Conservation (phyloP, 2,329 filamentous ascomycete genomes). For the Cladosporium halotolerans region DNA sequence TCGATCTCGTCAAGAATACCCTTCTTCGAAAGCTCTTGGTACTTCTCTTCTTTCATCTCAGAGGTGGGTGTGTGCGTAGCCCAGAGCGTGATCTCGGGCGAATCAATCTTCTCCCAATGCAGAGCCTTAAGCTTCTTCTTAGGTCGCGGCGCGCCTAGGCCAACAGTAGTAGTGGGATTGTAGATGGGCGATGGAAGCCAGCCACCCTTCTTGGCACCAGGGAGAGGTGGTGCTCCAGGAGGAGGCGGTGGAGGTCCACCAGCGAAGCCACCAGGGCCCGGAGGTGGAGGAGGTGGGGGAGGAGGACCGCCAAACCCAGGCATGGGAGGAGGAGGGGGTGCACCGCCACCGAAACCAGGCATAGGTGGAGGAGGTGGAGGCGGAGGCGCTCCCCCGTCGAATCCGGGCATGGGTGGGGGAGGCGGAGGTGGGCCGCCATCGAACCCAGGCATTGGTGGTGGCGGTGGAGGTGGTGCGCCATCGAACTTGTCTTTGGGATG, state of each 20-base stretch:
- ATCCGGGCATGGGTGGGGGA: constrained; percentile 39
- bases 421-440: constrained; percentile 30
- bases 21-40: constrained; percentile 84
- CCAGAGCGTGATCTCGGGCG: constrained; percentile 88
- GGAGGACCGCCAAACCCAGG: constrained; percentile 40
- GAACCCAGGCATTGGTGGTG: constrained; percentile 23
- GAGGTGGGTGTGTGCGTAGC: constrained; percentile 78
- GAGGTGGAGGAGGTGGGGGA: constrained; percentile 34
- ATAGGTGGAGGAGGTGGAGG: constrained; percentile 45
- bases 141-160: constrained; percentile 73
- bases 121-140: constrained; percentile 99
- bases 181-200: constrained; percentile 63
- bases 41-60: constrained; percentile 90
- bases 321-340: constrained; percentile 39
- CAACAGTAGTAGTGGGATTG: constrained; percentile 52
- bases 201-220: constrained; percentile 56
- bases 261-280: constrained; percentile 36
- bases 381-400: constrained; percentile 34
- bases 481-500: constrained; percentile 31
- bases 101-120: constrained; percentile 98
- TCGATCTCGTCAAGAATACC: constrained; percentile 97
- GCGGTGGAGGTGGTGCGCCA: constrained; percentile 39
- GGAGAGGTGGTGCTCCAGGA: constrained; percentile 59
- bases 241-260: constrained; percentile 55
- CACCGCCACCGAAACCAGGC: constrained; percentile 36